Evolutionary conservation across 345 rosid species (phyloP), one percentile per base, ranked within the genome.

Genomic region (Leavenworthia alabamica): DNA sequence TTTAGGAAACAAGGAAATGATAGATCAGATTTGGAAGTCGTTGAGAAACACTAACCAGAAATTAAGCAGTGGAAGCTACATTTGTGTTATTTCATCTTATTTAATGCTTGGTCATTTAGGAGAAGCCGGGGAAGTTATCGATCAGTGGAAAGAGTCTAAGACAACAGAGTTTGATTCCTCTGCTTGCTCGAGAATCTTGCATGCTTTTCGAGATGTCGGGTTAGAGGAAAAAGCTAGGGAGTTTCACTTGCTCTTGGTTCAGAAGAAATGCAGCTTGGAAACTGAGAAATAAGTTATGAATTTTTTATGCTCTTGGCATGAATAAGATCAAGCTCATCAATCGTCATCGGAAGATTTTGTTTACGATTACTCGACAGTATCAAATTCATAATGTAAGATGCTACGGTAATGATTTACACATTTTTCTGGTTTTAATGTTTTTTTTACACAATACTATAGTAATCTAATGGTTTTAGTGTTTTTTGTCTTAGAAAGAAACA

Each of bases 11-110:
- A 93, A 82, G 76, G 88, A 72, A 50, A 83, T 71, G 73, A 66
- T 92, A 5, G 86, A 83, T 78, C 94, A 83, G 71, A 92, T 92
- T 73, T 89, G 97, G 96, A 89, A 82, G 68, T 89, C 97, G 44
- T 45, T 89, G 71, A 77, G 81, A 68, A 78, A 81, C 89, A 89
- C 96, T 7, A 86, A 83, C 62, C 94, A 92, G 51, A 92, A 73
- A 68, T 78, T 93, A 94, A 93, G 88, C 0, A 79, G 87, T 71
- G 76, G 94, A 70, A 92, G 89, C 79, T 87, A 73, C 64, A 50
- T 82, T 23, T 89, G 94, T 66, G 62, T 89, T 63, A 66, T 89
- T 56, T 89, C 97, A 43, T 82, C 91, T 0, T 86, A 83, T 78
- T 43, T 86, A 67, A 81, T 83, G 76, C 89, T 89, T 24, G 97